A percentile compares a stretch with the other conserved stretches of the same genome.
Evolutionary conservation across 257 asterid species (phyloP).

Genomic region (Plectranthus barbatus): DNA sequence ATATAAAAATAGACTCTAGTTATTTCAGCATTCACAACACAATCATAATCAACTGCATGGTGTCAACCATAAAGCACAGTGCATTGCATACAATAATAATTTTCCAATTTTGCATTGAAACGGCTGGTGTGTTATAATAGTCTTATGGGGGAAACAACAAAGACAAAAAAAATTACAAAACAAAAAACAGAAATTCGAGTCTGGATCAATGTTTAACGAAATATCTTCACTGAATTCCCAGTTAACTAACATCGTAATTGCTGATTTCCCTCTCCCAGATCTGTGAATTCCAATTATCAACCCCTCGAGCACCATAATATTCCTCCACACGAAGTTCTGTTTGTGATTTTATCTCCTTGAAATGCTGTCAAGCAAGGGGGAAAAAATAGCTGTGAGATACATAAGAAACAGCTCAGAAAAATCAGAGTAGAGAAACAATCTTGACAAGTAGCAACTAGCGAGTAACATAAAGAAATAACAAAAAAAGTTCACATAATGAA

Average conservation of each 20-base stretch:
- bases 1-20: background rate
- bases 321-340: slow-evolving; percentile 59
- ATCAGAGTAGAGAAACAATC: background rate
- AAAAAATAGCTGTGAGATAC: slow-evolving; percentile 8
- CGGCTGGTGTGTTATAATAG: background rate
- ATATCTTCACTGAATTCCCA: background rate
- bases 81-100: background rate
- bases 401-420: background rate
- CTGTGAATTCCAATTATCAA: slow-evolving; percentile 54
- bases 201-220: too few relatives aligned
- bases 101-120: background rate
- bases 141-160: background rate
- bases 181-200: background rate
- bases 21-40: background rate
- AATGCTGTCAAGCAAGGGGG: slow-evolving; percentile 39
- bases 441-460: background rate
- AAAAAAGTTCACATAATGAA: background rate
- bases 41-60: background rate
- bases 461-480: background rate
- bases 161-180: too few relatives aligned
- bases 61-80: background rate
- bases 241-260: slow-evolving; percentile 56
- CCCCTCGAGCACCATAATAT: slow-evolving; percentile 66
- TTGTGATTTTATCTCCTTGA: slow-evolving; percentile 44
- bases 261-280: slow-evolving; percentile 52